Evolutionary conservation across 1,284 basidiomycete species (phyloP).

Genomic region (Ustilago xerochloae): DNA sequence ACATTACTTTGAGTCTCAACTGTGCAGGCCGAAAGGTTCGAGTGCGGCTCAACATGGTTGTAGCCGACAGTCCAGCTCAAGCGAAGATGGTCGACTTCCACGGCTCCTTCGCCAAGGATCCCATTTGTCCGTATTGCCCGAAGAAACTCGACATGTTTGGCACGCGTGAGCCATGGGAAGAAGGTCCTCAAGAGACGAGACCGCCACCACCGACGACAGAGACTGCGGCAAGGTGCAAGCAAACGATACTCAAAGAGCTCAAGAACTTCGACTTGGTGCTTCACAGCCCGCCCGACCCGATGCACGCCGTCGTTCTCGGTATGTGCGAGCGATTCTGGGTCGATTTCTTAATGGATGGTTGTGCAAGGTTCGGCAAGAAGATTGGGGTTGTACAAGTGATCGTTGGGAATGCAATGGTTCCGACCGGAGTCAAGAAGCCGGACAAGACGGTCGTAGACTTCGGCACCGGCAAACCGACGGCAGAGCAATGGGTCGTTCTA

Average conservation of each 20-base stretch:
- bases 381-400: background rate
- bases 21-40: constrained; percentile 1
- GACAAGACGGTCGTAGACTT: background rate
- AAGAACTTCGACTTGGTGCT: background rate
- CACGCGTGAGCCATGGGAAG: background rate
- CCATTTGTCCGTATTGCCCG: background rate
- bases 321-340: background rate
- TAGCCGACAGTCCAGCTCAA: background rate
- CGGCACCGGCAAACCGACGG: background rate
- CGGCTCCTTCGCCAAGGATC: background rate
- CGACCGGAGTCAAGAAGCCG: background rate
- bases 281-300: background rate
- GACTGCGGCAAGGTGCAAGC: background rate
- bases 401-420: background rate
- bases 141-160: background rate
- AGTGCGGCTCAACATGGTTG: background rate
- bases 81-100: background rate
- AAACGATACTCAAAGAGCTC: background rate
- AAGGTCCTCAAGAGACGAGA: background rate
- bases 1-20: background rate
- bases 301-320: background rate
- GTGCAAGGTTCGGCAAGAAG: background rate
- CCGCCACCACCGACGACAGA: background rate
- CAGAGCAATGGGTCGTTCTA: background rate
- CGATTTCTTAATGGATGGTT: background rate